Evolutionary conservation across 148 eudicot genomes (phyloP).

Genomic region (Dysphania ambrosioides): DNA sequence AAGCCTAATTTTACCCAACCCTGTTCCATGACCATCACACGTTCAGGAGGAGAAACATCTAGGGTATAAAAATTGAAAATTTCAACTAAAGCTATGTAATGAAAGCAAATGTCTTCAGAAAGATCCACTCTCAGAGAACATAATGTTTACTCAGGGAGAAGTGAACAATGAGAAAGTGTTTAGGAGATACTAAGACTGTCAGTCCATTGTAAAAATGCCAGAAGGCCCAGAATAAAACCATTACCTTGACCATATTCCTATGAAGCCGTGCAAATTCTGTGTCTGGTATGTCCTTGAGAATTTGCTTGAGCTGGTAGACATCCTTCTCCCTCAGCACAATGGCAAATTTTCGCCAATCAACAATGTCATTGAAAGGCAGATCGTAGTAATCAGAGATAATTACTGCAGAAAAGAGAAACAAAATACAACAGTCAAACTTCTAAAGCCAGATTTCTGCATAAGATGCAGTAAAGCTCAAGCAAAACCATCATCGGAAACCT

Average conservation of each 20-base stretch:
- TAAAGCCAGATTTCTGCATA: neutral
- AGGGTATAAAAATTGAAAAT: neutral
- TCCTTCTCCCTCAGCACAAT: slow-evolving; percentile 67
- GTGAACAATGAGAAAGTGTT: neutral
- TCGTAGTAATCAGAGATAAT: slow-evolving; percentile 73
- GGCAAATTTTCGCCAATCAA: slow-evolving; percentile 66
- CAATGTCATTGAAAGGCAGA: slow-evolving; percentile 65
- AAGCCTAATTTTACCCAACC: neutral
- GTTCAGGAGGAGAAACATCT: neutral
- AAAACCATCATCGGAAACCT: neutral
- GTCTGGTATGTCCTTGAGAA: slow-evolving; percentile 53
- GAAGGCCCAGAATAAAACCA: neutral
- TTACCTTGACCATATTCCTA: slow-evolving; percentile 65
- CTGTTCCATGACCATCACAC: neutral
- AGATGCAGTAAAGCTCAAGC: slow-evolving; percentile 1
- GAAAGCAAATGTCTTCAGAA: neutral
- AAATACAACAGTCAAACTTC: slow-evolving; percentile 6
- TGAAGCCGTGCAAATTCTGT: slow-evolving; percentile 56
- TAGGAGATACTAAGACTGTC: neutral
- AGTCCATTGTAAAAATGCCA: neutral
- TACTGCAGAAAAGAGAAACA: slow-evolving; percentile 36
- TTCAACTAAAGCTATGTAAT: neutral
- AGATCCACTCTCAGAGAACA: neutral
- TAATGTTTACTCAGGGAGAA: neutral
- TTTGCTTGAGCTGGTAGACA: slow-evolving; percentile 71